These are phyloP conservation scores for Phanerodontia chrysosporium DNA, from an alignment of 768 basidiomycete species.

Conservation along the genomic window DNA sequence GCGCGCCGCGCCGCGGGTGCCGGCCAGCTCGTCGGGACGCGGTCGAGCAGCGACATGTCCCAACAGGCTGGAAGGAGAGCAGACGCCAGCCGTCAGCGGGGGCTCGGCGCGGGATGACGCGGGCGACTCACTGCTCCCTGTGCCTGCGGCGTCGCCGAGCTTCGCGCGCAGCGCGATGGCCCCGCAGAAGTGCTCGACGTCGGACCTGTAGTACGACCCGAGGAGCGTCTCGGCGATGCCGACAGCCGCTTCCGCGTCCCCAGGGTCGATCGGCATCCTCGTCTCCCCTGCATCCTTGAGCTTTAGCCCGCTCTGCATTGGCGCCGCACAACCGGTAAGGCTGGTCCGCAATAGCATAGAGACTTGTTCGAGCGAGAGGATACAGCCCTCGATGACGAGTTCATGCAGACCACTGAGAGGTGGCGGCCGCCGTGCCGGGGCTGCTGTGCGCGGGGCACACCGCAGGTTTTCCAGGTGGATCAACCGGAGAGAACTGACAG, in stretches of 20 bases:
- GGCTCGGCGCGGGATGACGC: too few species aligned
- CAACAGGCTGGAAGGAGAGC: background rate
- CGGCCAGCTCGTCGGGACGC: background rate
- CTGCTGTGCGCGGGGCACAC: background rate
- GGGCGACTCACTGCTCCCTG: background rate
- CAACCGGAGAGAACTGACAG: background rate
- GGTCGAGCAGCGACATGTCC: background rate
- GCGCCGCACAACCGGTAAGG: background rate
- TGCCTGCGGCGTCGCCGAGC: background rate
- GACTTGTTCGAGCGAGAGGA: background rate
- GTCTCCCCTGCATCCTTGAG: background rate
- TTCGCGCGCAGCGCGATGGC: background rate
- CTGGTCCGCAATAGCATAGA: background rate
- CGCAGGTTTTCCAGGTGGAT: background rate
- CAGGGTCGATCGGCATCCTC: background rate
- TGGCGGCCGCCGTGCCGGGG: too few species aligned
- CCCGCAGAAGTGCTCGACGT: background rate
- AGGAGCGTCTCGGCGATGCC: background rate
- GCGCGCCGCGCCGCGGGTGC: background rate
- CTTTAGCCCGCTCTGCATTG: background rate
- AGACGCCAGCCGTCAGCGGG: too few species aligned
- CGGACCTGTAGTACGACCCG: background rate
- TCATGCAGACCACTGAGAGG: background rate
- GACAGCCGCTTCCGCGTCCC: background rate
- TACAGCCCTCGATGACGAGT: background rate